Base-by-base conservation (phyloP, 148 eudicot genomes). In the Drosera capensis region DNA sequence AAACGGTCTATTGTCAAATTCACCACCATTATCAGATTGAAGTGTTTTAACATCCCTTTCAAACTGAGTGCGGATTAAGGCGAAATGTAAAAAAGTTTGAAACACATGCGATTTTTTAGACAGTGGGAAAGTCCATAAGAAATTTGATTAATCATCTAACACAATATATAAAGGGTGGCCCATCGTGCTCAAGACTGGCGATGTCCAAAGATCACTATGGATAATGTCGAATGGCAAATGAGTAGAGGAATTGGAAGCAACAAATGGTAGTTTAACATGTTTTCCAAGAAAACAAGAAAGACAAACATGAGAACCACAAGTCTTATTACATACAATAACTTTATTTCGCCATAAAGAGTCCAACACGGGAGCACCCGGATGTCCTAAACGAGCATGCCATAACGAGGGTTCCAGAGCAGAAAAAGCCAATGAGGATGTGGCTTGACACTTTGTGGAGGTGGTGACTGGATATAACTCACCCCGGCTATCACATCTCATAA, bases 1-100 rank as follows among this genome's bases (percentile, higher is more conserved):
- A 34, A 59, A 35, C 2, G 14, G 18, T 13, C 18, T 13, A 21
- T n/a, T n/a, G n/a, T n/a, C n/a, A n/a, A n/a, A n/a, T n/a, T n/a
- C n/a, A n/a, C n/a, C n/a, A n/a, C n/a, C 62, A 12, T 8, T 58
- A 18, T 58, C 55, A 58, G 55, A 59, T 36, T 59, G 50, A 44
- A 59, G 46, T 5, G 25, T 0, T 36, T 59, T 42, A 0, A 59
- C 51, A 14, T 34, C 14, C 17, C 43, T 17, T 21, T 31, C 31
- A 20, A 59, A 59, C 51, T 59, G 51, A 0, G 56, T 50, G 15
- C 25, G 20, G 16, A 59, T 9, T 23, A 14, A 37, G 12, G 43
- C 13, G 30, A 57, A 57, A 18, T 20, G 18, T 7, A 18, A 5
- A 30, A 57, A 48, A 25, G 21, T 37, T 2, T 8, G 5, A 22